These are phyloP conservation scores for Balakata baccata DNA, from an alignment of 345 rosid species.

Conservation along the genomic window DNA sequence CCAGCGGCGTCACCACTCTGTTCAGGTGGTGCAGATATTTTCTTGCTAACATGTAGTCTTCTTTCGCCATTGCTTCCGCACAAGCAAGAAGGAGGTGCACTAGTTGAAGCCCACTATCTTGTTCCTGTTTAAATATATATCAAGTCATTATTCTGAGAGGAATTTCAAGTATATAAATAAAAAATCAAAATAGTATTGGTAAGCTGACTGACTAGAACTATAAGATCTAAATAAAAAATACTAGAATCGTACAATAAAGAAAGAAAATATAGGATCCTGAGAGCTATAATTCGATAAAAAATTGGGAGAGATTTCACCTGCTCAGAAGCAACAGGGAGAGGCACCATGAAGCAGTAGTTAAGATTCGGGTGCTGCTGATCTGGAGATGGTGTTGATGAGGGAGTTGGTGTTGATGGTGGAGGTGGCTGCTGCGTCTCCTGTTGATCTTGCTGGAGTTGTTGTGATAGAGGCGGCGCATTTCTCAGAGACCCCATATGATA, in stretches of 20 bases:
- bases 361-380: constrained; percentile 32
- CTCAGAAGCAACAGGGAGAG: constrained; percentile 42
- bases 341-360: constrained; percentile 38
- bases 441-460: constrained; percentile 44
- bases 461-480: constrained; percentile 36
- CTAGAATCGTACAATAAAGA: no score
- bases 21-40: constrained; percentile 57
- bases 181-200: no score
- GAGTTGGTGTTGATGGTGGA: neutral
- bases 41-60: constrained; percentile 60
- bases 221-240: no score
- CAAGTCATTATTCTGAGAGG: neutral
- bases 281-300: no score
- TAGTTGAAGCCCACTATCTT: constrained; percentile 65
- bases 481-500: constrained; percentile 26
- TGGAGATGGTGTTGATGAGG: neutral
- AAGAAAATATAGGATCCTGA: no score
- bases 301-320: constrained; percentile 32
- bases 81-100: constrained; percentile 68
- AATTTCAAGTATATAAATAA: no score
- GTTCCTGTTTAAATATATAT: constrained; percentile 36
- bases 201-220: no score
- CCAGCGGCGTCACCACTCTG: constrained; percentile 52
- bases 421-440: constrained; percentile 11
- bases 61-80: constrained; percentile 62